Evolutionary conservation across 345 rosid species (phyloP), one percentile per base, ranked within the genome.

Genomic region (Chamaenerion angustifolium): DNA sequence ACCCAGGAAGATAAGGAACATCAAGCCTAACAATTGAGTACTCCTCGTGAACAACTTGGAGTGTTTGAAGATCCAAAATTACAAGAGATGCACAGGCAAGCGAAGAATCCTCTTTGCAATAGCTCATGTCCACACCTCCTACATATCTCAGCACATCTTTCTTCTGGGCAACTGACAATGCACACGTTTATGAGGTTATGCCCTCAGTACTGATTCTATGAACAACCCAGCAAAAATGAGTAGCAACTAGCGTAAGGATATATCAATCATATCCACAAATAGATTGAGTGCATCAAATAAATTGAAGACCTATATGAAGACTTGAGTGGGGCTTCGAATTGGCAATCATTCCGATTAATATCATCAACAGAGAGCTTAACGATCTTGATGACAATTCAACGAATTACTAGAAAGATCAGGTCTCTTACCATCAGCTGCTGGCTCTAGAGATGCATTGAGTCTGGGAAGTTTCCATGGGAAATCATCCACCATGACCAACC

Each of bases 51-150:
- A 87, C 76, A 9, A 82, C 68, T 55, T 62, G 54, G 11, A 74
- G 67, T 61, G 74, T 62, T 14, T 47, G 62, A 25, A 87, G 55
- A 60, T 83, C 78, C 61, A 83, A 67, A 56, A 87, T 87, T 48
- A 87, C 89, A 42, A 92, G 78, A 44, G 78, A 66, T 31, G 78
- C 95, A 50, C 87, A 87, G 0, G 89, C 98, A 58, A 77, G 31
- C 0, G 82, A 77, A 2, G 80, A 63, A 18, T 80, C 83, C 41
- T 86, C 77, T 71, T 76, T 86, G 15, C 76, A 68, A 73, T 73
- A 87, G 77, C 93, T 87, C 62, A 90, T 68, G 56, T 92, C 98
- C 3, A 82, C 94, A 25, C 98, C 96, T 12, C 93, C 98, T n/a
- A 90, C 76, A 65, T 76, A 83, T 71, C 61, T 80, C 64, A 87